Base-by-base conservation (phyloP, 164 flowering plant species). In the Echeveria elegans region DNA sequence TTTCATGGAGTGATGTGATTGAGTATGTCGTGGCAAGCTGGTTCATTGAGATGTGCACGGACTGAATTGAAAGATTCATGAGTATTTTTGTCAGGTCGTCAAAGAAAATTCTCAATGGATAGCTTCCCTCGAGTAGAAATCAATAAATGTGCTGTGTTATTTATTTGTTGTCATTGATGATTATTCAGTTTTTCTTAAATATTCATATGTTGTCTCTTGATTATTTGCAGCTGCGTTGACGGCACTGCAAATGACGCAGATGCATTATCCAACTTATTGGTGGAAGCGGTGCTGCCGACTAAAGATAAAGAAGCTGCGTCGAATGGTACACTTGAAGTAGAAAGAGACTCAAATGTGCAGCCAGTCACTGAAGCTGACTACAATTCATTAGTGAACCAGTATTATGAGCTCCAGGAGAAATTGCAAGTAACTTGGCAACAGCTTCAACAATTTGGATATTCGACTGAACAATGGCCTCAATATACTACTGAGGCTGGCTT, bases 371-470 rank as follows among this genome's bases (percentile, higher is more conserved):
- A 47, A 7, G 75, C 73, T 40, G 86, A 84, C 23, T 83, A 92
- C 72, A 78, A 64, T 67, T 71, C 70, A 63, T 74, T 89, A 68
- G 74, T 84, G 40, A 71, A 64, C 74, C 78, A 82, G 71, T 92
- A 89, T 70, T 81, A 85, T 75, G 96, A 83, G 72, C 73, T 92
- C 41, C 94, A 92, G 83, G 85, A 78, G 64, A 85, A 85, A 75
- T 84, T 85, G 66, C 90, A 82, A 70, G 70, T 77, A 64, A 69
- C 89, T 72, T 32, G 47, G 26, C 77, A 79, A 69, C 78, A 83
- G 74, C 86, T 89, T 75, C 72, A 86, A 29, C 87, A 85, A 73
- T 81, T 65, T 59, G 84, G 86, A 56, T 45, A 43, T 68, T 72
- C 80, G 81, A 75, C 75, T 77, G 69, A 80, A 72, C 77, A 75